Evolutionary conservation across 768 basidiomycete genomes (phyloP).

Genomic region (Roridomyces roridus): DNA sequence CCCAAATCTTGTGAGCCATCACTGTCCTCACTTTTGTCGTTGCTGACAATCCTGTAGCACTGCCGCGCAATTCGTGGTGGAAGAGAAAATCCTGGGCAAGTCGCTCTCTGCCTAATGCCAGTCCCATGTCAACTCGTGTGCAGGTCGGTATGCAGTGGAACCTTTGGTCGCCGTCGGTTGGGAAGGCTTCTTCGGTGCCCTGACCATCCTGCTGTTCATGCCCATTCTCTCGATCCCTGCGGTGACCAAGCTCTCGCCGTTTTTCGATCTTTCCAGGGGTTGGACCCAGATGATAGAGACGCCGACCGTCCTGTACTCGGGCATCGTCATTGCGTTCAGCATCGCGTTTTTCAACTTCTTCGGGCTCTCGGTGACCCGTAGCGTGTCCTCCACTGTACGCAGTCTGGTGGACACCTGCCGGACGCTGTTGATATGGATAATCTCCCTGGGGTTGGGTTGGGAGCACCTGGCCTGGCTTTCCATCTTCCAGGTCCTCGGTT

Average conservation of each 20-base stretch:
- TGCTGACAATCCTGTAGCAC: slow-evolving; percentile 56
- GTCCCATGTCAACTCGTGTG: not conserved
- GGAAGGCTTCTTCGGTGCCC: slow-evolving; percentile 90
- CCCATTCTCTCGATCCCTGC: slow-evolving; percentile 80
- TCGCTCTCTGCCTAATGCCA: not conserved
- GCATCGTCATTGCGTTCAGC: slow-evolving; percentile 73
- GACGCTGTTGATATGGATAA: slow-evolving; percentile 94
- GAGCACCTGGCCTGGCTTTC: slow-evolving; percentile 85
- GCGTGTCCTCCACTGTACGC: slow-evolving; percentile 92
- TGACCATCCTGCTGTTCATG: slow-evolving; percentile 80
- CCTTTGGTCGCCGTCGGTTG: slow-evolving; percentile 94
- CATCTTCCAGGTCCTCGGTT: slow-evolving; percentile 82
- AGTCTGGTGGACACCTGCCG: slow-evolving; percentile 94
- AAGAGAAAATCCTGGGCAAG: slow-evolving; percentile 91
- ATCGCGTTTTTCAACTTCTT: slow-evolving; percentile 91
- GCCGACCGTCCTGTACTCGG: slow-evolving; percentile 70
- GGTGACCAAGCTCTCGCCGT: slow-evolving; percentile 64
- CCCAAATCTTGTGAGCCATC: slow-evolving; percentile 85
- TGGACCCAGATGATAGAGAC: slow-evolving; percentile 88
- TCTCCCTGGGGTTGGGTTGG: slow-evolving; percentile 91
- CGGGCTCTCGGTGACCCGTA: slow-evolving; percentile 89
- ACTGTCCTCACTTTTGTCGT: slow-evolving; percentile 7
- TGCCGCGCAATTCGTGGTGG: slow-evolving; percentile 91
- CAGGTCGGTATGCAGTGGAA: slow-evolving; percentile 76
- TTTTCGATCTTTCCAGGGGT: slow-evolving; percentile 90